phyloP scores from a whole-genome alignment of 768 basidiomycete species.

The Clathrus columnatus region DNA sequence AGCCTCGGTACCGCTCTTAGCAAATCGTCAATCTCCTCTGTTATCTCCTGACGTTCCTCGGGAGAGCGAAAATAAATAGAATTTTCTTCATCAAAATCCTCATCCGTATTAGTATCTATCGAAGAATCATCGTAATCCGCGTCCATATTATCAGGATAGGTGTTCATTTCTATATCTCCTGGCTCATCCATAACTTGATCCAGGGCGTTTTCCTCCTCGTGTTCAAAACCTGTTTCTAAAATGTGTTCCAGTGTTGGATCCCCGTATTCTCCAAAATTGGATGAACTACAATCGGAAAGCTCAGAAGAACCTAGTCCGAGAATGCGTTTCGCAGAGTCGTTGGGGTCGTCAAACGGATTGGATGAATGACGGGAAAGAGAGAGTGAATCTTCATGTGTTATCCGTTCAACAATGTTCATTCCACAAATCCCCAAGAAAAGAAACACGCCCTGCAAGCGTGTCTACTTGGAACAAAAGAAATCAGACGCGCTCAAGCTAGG shows the following conservation, averaged over 20 bases:
- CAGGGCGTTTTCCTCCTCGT: conserved; percentile 33
- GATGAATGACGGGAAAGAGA: conserved; percentile 61
- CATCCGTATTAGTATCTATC: conserved; percentile 25
- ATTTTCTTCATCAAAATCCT: conserved; percentile 51
- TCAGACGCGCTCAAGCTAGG: too few relatives aligned
- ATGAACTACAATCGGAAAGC: conserved; percentile 32
- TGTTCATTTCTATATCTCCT: conserved; percentile 19
- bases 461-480: too few relatives aligned
- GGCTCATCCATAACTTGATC: conserved; percentile 17
- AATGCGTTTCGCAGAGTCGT: conserved; percentile 3
- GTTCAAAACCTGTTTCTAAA: conserved; percentile 20
- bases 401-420: too few relatives aligned
- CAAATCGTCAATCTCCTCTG: conserved; percentile 68
- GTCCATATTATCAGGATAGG: conserved; percentile 23
- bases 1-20: conserved; percentile 59
- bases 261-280: conserved; percentile 27
- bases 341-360: conserved; percentile 60
- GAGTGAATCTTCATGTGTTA: not conserved
- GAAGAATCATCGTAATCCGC: conserved; percentile 24
- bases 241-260: conserved; percentile 14
- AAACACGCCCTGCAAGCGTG: too few relatives aligned
- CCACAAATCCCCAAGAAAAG: too few relatives aligned
- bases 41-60: conserved; percentile 68
- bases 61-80: conserved; percentile 46
- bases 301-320: conserved; percentile 38